phyloP scores from a whole-genome alignment of 1,284 basidiomycete genomes.

The Microbotryomycetes sp. region DNA sequence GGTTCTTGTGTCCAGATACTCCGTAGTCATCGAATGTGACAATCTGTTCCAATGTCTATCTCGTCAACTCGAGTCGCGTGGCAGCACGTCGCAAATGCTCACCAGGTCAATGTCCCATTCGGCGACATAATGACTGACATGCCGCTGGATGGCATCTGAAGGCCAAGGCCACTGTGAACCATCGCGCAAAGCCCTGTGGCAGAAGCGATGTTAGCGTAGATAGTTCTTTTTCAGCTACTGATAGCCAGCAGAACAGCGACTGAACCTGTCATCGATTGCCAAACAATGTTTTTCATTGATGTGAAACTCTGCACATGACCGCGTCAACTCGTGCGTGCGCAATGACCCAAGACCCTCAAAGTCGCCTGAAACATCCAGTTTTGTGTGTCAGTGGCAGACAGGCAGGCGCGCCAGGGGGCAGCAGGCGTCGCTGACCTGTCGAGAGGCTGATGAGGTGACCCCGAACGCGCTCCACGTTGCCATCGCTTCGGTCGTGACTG shows the following conservation, averaged over 20 bases:
- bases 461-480: constrained; percentile 4
- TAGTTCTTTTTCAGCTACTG: not conserved
- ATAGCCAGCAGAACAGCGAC: constrained; percentile 22
- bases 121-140: constrained; percentile 57
- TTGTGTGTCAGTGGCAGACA: constrained; percentile 52
- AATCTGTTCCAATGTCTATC: too few relatives aligned
- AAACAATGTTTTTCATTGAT: constrained; percentile 54
- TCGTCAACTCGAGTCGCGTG: too few relatives aligned
- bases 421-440: constrained; percentile 39
- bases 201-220: not conserved
- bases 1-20: constrained; percentile 83
- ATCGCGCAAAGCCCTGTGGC: constrained; percentile 67
- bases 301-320: constrained; percentile 65
- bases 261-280: constrained; percentile 67
- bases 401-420: constrained; percentile 45
- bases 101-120: constrained; percentile 60
- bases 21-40: constrained; percentile 82
- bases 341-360: constrained; percentile 68
- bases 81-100: constrained; percentile 40
- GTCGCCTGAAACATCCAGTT: constrained; percentile 52
- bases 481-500: constrained; percentile 39
- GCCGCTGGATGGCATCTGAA: constrained; percentile 53
- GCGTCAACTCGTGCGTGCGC: constrained; percentile 59
- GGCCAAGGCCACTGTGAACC: constrained; percentile 67
- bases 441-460: constrained; percentile 47